Base-by-base conservation (phyloP, 2,329 filamentous ascomycete species). In the Apiospora kogelbergensis region DNA sequence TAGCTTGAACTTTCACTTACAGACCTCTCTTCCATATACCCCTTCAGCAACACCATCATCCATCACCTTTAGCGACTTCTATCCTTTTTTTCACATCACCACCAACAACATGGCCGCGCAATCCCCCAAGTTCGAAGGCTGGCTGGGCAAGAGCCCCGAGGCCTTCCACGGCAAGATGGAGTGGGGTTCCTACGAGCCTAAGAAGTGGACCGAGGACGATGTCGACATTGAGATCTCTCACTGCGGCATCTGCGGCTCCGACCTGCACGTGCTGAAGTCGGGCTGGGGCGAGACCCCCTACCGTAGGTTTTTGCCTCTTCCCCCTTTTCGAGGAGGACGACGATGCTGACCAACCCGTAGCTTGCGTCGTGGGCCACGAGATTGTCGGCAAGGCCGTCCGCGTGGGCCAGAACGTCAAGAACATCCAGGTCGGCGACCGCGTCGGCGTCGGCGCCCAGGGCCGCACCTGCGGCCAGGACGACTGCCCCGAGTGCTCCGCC, bases 171-270 rank as follows among this genome's bases (percentile, higher is more conserved):
- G 84, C 65, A 84, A 86, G 66, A 85, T 86, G 84, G 74, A 79
- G 24, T 86, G 85, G 85, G 79, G 78, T 53, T 80, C 85, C 68
- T 90, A 86, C 69, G 81, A 87, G 77, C 88, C 88, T 63, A 91
- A 91, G 81, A 76, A 79, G 10, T 91, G 88, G 85, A 84, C 88
- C 67, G 89, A 91, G 76, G 85, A 82, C 33, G 88, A 91, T 70
- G 78, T 91, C 69, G 89, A 91, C 74, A 88, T 91, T 74, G 81
- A 85, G 74, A 80, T 91, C 71, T 85, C 86, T 10, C 88, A 90
- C 80, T 90, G 88, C 74, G 89, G 89, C 68, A 84, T 91, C 72
- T 91, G 89, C 75, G 88, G 87, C 67, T 85, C 84, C 0, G 89
- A 84, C 45, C 44, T 70, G 24, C 69, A 70, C 65, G 68, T 46